These are phyloP conservation scores for Penicillium paneum DNA, from an alignment of 2,329 filamentous ascomycete species.

Conservation along the genomic window DNA sequence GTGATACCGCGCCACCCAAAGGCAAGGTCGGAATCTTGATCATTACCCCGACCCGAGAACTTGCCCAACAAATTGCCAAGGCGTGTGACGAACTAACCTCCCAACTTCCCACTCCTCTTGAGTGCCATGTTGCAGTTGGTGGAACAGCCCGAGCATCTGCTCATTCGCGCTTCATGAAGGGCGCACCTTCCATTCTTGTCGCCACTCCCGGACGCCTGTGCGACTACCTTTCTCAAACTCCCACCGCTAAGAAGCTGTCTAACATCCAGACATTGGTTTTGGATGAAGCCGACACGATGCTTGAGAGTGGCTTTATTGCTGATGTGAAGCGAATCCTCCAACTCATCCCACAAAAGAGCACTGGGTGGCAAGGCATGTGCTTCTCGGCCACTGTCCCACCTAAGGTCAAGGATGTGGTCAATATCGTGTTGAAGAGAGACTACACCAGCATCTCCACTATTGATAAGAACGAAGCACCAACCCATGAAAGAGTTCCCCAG, in stretches of 20 bases:
- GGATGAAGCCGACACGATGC: conserved; percentile 41
- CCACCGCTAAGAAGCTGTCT: conserved; percentile 43
- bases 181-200: conserved; percentile 40
- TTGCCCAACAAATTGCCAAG: conserved; percentile 51
- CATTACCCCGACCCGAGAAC: conserved; percentile 49
- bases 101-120: conserved; percentile 36
- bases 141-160: conserved; percentile 32
- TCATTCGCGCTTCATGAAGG: conserved; percentile 29
- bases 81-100: conserved; percentile 45
- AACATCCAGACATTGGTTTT: conserved; percentile 51
- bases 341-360: conserved; percentile 50
- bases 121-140: conserved; percentile 48
- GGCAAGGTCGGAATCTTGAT: conserved; percentile 47
- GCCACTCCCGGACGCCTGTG: conserved; percentile 50
- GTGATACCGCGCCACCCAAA: conserved; percentile 22
- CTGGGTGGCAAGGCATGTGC: conserved; percentile 59
- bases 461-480: conserved; percentile 70
- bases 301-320: conserved; percentile 45
- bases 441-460: conserved; percentile 90
- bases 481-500: conserved; percentile 57
- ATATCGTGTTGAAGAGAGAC: conserved; percentile 55
- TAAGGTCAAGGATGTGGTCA: conserved; percentile 74
- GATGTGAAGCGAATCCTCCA: conserved; percentile 53
- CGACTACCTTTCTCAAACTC: conserved; percentile 45
- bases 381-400: conserved; percentile 88